These are phyloP conservation scores for Verticillium zaregamsianum DNA, from an alignment of 2,329 filamentous ascomycete genomes.

Conservation along the genomic window DNA sequence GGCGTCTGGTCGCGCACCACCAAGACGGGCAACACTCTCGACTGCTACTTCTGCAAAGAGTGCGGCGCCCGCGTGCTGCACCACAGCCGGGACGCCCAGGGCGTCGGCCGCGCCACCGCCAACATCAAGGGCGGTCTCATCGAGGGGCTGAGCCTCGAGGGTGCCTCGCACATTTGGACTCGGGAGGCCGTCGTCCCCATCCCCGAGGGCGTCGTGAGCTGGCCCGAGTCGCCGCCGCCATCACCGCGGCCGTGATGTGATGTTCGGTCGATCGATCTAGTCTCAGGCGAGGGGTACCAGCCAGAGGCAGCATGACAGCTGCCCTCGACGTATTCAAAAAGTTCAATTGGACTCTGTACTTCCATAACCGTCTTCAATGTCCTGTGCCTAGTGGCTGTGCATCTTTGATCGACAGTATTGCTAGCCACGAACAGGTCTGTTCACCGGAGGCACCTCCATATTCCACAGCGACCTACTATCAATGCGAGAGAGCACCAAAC, in stretches of 20 bases:
- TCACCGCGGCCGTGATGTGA: neutral
- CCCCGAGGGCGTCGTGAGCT: conserved; percentile 23
- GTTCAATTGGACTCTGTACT: too few relatives aligned
- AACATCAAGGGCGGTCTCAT: conserved; percentile 44
- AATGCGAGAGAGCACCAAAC: too few relatives aligned
- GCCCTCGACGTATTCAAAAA: too few relatives aligned
- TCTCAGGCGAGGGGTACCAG: too few relatives aligned
- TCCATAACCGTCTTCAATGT: too few relatives aligned
- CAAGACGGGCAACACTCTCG: conserved; percentile 34
- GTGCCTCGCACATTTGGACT: conserved; percentile 40
- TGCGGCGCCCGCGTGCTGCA: conserved; percentile 47
- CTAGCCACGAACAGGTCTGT: too few relatives aligned
- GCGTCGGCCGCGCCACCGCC: conserved; percentile 28
- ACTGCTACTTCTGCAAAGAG: conserved; percentile 36
- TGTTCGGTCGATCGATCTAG: too few relatives aligned
- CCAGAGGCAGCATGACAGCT: too few relatives aligned
- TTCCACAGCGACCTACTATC: too few relatives aligned
- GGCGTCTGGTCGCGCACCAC: conserved; percentile 32
- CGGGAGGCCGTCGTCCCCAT: conserved; percentile 39
- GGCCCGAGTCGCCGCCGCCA: conserved; percentile 7
- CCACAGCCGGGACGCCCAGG: conserved; percentile 31
- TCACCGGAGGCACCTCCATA: too few relatives aligned
- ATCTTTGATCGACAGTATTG: too few relatives aligned
- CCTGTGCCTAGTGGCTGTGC: too few relatives aligned
- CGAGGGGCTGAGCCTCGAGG: conserved; percentile 33